Base-by-base conservation (phyloP, 108 stramenopile genomes). In the Pseudonitzschia multistriata region DNA sequence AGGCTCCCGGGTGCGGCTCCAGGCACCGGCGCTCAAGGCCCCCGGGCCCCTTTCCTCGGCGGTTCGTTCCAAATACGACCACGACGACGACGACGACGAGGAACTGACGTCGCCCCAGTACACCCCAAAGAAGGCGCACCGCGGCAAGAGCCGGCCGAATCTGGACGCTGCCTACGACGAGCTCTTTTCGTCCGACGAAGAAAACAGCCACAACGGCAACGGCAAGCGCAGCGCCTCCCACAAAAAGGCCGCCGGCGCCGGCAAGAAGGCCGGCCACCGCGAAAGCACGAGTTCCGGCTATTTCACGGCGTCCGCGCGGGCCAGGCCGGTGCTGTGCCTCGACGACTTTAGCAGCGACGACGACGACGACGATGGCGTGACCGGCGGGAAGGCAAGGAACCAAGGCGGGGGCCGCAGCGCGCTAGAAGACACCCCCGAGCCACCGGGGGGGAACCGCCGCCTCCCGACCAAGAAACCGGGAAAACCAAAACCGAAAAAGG, bases 211-310 rank as follows among this genome's bases (percentile, higher is more conserved):
- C 22, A 45, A 59, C 21, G 68, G 59, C 56, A 63, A 33, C 68
- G 68, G 56, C 48, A 75, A 84, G n/a, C 61, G 42, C 54, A 40
- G 70, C 22, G 33, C 29, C 62, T 53, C 63, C 47, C 31, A 54
- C 22, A n/a, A 59, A 68, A 42, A 49, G n/a, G 27, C 13, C 14
- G 54, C 30, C 45, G 7, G 19, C 25, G 50, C 19, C 13, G 40
- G 39, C 22, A 5, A 47, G 36, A 49, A 31, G n/a, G 30, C 13
- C n/a, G 55, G 22, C 8, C 11, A 65, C 36, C n/a, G n/a, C n/a
- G n/a, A n/a, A n/a, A n/a, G n/a, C n/a, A 11, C 30, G 5, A n/a
- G n/a, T n/a, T n/a, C n/a, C n/a, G n/a, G n/a, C n/a, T n/a, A n/a
- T n/a, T n/a, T n/a, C n/a, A 24, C 28, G 17, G 56, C 13, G 52